Percentiles rank a stretch among this genome's conserved stretches.
These are phyloP conservation scores for Obelidium mucronatum DNA, from an alignment of 192 early-diverging fungal genomes.

Conservation along the genomic window DNA sequence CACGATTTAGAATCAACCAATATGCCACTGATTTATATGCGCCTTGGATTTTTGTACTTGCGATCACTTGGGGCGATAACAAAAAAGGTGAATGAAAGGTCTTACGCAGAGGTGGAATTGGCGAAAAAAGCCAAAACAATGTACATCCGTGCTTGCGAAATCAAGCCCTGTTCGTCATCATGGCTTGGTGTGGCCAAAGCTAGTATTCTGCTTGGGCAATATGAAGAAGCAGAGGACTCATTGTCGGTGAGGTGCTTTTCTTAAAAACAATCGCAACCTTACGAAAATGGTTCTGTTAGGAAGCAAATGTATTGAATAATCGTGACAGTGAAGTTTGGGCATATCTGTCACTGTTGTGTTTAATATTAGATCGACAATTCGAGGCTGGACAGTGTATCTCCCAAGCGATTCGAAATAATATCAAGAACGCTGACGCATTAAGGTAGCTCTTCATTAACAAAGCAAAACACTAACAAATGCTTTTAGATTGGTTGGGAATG, in stretches of 20 bases:
- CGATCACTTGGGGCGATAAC: slow-evolving; percentile 23
- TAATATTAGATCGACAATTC: slow-evolving; percentile 49
- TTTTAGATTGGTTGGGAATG: slow-evolving; percentile 39
- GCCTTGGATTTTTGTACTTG: slow-evolving; percentile 61
- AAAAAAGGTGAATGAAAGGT: slow-evolving; percentile 35
- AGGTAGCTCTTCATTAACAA: slow-evolving; percentile 8
- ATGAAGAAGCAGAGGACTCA: slow-evolving; percentile 62
- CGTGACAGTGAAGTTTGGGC: slow-evolving; percentile 64
- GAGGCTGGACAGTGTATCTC: slow-evolving; percentile 62
- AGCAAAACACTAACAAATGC: neutral
- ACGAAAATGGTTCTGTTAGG: slow-evolving; percentile 40
- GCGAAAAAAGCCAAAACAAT: slow-evolving; percentile 58
- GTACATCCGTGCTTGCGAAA: slow-evolving; percentile 57
- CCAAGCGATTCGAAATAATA: slow-evolving; percentile 58
- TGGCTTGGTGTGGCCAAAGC: slow-evolving; percentile 65
- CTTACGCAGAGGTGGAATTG: slow-evolving; percentile 33
- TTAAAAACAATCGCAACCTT: neutral
- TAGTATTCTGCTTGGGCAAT: slow-evolving; percentile 55
- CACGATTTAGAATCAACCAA: slow-evolving; percentile 50
- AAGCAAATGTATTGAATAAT: slow-evolving; percentile 69
- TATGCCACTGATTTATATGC: slow-evolving; percentile 55
- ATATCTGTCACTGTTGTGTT: slow-evolving; percentile 54
- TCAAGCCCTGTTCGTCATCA: slow-evolving; percentile 42
- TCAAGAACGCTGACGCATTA: slow-evolving; percentile 53
- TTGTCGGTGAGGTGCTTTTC: slow-evolving; percentile 47